phyloP scores from a whole-genome alignment of 495 filamentous ascomycete species.

The Penicillium soppii region DNA sequence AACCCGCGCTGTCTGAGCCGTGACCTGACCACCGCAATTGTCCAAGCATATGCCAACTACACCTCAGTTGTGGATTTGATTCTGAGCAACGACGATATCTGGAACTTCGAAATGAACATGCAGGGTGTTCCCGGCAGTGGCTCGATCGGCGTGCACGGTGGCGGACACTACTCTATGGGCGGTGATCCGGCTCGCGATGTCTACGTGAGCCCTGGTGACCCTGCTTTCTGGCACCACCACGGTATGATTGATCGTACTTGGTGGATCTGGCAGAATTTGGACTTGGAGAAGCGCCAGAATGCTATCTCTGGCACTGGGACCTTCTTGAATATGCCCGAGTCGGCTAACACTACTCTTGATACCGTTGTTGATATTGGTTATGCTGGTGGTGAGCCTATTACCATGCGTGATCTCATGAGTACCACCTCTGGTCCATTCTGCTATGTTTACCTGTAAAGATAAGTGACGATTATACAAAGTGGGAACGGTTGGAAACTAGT shows the following conservation, averaged over 20 bases:
- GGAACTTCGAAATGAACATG: slow-evolving; percentile 51
- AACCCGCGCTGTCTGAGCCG: slow-evolving; percentile 67
- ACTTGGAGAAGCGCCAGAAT: slow-evolving; percentile 43
- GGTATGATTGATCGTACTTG: slow-evolving; percentile 67
- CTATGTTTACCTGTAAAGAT: slow-evolving; percentile 49
- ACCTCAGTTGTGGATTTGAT: slow-evolving; percentile 48
- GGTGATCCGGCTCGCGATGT: slow-evolving; percentile 61
- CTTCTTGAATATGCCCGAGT: slow-evolving; percentile 52
- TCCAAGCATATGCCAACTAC: slow-evolving; percentile 50
- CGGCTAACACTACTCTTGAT: slow-evolving; percentile 47
- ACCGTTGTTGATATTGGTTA: slow-evolving; percentile 43
- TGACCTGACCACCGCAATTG: slow-evolving; percentile 54
- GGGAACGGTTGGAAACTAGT: too few species aligned
- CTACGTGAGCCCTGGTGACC: slow-evolving; percentile 61
- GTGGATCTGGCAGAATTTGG: slow-evolving; percentile 69
- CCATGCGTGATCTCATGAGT: slow-evolving; percentile 48
- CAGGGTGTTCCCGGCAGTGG: slow-evolving; percentile 50
- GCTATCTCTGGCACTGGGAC: slow-evolving; percentile 56
- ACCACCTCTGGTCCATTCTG: slow-evolving; percentile 56
- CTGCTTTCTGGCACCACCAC: slow-evolving; percentile 70
- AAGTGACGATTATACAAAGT: not conserved
- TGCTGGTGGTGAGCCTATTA: slow-evolving; percentile 34
- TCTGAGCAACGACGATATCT: slow-evolving; percentile 40
- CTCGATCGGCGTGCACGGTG: slow-evolving; percentile 58
- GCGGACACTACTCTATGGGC: slow-evolving; percentile 63